These are phyloP conservation scores for Septoria linicola DNA, from an alignment of 2,329 filamentous ascomycete species.

Conservation along the genomic window DNA sequence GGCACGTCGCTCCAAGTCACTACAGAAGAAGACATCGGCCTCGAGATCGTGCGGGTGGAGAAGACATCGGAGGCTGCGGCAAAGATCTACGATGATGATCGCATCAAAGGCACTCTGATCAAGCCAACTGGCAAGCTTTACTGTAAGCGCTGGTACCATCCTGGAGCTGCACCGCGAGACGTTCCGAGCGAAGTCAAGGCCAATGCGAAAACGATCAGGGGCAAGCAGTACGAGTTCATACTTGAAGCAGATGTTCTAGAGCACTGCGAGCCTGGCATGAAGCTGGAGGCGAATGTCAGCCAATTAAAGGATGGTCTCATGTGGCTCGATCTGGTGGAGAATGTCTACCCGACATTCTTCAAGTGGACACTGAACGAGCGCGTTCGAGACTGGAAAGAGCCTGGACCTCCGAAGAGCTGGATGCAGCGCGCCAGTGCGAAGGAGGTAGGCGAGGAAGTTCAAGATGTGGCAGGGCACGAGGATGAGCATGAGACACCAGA, in stretches of 20 bases:
- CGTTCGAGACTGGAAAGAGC: constrained; percentile 35
- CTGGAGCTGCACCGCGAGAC: constrained; percentile 33
- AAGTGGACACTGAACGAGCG: constrained; percentile 47
- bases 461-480: constrained; percentile 6
- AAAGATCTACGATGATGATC: constrained; percentile 49
- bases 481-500: not conserved
- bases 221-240: constrained; percentile 58
- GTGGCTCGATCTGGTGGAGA: constrained; percentile 42
- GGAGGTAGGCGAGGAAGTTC: constrained; percentile 9
- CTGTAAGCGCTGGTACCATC: constrained; percentile 53
- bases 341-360: constrained; percentile 47
- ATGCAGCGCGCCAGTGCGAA: constrained; percentile 27
- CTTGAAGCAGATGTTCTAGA: constrained; percentile 63
- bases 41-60: constrained; percentile 60
- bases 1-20: constrained; percentile 34
- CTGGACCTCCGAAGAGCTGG: constrained; percentile 32
- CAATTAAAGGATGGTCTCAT: constrained; percentile 34
- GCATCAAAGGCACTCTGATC: constrained; percentile 44
- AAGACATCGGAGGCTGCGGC: constrained; percentile 46
- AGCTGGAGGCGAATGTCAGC: constrained; percentile 41
- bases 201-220: constrained; percentile 40
- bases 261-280: constrained; percentile 60
- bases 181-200: constrained; percentile 25
- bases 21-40: constrained; percentile 54
- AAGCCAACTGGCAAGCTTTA: constrained; percentile 54